These are phyloP conservation scores for Phytophthora palmivora DNA, from an alignment of 352 stramenopile genomes.

Conservation along the genomic window DNA sequence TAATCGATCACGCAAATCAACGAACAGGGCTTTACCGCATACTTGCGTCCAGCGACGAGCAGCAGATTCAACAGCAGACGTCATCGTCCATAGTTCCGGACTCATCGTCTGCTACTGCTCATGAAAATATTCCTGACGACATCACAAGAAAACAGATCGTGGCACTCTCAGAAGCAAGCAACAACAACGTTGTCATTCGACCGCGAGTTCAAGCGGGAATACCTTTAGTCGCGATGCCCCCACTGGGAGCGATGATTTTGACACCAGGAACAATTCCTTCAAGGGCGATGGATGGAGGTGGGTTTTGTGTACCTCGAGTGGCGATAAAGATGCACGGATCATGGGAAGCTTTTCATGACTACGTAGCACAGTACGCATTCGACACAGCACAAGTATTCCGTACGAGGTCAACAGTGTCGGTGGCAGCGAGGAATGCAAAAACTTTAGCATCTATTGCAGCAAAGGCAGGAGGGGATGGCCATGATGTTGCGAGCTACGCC, in stretches of 20 bases:
- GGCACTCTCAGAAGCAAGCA: conserved; percentile 14
- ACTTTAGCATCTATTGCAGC: conserved; percentile 27
- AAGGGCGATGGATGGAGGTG: conserved; percentile 33
- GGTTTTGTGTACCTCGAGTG: conserved; percentile 44
- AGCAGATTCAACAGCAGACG: conserved; percentile 24
- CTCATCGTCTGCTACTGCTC: conserved; percentile 7
- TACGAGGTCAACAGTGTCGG: conserved; percentile 75
- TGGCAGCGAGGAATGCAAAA: conserved; percentile 67
- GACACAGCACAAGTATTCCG: conserved; percentile 72
- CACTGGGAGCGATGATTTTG: conserved; percentile 34
- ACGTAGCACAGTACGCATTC: conserved; percentile 61
- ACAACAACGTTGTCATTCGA: conserved; percentile 24
- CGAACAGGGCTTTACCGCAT: conserved; percentile 25
- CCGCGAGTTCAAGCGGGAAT: conserved; percentile 7
- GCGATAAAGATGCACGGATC: conserved; percentile 56
- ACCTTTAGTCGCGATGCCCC: conserved; percentile 17
- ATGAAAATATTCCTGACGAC: background rate
- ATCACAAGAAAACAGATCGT: conserved; percentile 16
- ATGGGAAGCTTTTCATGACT: conserved; percentile 71
- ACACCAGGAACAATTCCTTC: conserved; percentile 42
- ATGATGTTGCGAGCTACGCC: conserved; percentile 46
- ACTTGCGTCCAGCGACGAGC: conserved; percentile 21
- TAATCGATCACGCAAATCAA: conserved; percentile 32
- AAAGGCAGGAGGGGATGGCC: conserved; percentile 23
- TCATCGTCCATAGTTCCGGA: conserved; percentile 21